Percentiles rank a stretch among this genome's conserved stretches.
Evolutionary conservation across 257 asterid species (phyloP).

Genomic region (Gentiana straminea): DNA sequence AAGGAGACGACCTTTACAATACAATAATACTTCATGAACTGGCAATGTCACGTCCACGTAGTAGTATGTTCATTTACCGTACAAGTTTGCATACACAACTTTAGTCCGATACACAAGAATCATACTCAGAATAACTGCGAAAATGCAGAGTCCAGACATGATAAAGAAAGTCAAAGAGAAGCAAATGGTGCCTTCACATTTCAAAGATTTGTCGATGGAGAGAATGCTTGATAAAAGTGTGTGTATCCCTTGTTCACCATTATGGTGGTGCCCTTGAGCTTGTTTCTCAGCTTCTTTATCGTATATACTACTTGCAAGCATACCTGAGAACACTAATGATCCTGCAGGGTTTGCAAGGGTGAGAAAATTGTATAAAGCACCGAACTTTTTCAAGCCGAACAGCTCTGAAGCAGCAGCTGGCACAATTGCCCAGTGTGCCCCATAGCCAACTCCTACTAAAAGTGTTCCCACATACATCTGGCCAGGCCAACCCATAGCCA

Average conservation of each 20-base stretch:
- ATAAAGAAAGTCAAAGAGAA: slow-evolving; percentile 66
- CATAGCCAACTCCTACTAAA: slow-evolving; percentile 88
- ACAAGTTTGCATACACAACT: slow-evolving; percentile 51
- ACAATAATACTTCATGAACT: not conserved
- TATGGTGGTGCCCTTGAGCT: slow-evolving; percentile 31
- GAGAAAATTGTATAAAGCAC: slow-evolving; percentile 43
- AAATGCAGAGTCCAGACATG: slow-evolving; percentile 69
- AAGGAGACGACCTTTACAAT: not conserved
- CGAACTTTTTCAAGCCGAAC: slow-evolving; percentile 83
- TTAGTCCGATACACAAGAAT: slow-evolving; percentile 69
- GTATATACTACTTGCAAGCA: slow-evolving; percentile 39
- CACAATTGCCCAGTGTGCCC: slow-evolving; percentile 96
- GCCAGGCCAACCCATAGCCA: slow-evolving; percentile 95
- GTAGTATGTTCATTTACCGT: slow-evolving; percentile 34
- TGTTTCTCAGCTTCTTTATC: slow-evolving; percentile 45
- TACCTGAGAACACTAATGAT: slow-evolving; percentile 38
- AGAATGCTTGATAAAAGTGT: slow-evolving; percentile 36
- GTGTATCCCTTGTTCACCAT: slow-evolving; percentile 12
- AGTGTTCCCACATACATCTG: slow-evolving; percentile 81
- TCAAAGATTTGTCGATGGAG: slow-evolving; percentile 36
- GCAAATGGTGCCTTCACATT: slow-evolving; percentile 68
- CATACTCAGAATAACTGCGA: slow-evolving; percentile 59
- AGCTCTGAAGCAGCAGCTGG: slow-evolving; percentile 90
- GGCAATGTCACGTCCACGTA: slow-evolving; percentile 1
- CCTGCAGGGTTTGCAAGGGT: slow-evolving; percentile 46